Conservation (phyloP, 2,329 filamentous ascomycete species). For the Exophiala alcalophila region DNA sequence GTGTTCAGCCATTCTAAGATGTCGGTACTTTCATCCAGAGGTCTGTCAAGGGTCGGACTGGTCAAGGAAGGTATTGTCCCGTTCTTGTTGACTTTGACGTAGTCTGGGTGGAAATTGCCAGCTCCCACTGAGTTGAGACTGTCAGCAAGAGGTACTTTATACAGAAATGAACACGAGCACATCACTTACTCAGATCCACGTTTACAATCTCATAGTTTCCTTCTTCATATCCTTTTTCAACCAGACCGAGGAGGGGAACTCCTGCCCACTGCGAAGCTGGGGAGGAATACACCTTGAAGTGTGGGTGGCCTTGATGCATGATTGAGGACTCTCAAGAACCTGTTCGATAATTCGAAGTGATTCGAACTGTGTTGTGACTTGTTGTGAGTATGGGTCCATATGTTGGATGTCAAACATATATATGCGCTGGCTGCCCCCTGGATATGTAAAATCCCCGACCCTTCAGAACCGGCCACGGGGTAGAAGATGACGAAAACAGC, state of each 20-base stretch:
- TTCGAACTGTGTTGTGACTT: too few relatives aligned
- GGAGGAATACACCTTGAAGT: conserved; percentile 20
- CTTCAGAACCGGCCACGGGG: too few relatives aligned
- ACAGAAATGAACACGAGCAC: not conserved
- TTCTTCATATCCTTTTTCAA: conserved; percentile 16
- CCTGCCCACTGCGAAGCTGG: conserved; percentile 20
- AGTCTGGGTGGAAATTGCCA: conserved; percentile 20
- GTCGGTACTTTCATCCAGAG: conserved; percentile 18
- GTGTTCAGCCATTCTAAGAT: conserved; percentile 16
- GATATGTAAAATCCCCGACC: too few relatives aligned
- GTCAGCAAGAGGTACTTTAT: not conserved
- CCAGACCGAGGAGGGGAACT: conserved; percentile 17
- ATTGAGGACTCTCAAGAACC: too few relatives aligned
- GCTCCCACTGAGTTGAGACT: conserved; percentile 9
- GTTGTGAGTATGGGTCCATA: too few relatives aligned
- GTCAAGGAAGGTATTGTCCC: conserved; percentile 22
- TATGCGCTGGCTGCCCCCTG: too few relatives aligned
- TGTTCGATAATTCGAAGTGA: too few relatives aligned
- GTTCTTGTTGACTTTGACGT: conserved; percentile 17
- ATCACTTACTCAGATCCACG: conserved; percentile 15
- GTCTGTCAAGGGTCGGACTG: conserved; percentile 6
- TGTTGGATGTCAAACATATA: too few relatives aligned
- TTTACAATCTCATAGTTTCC: conserved; percentile 13
- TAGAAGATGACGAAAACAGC: too few relatives aligned
- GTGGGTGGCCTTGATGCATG: not conserved